A percentile compares a stretch with the other conserved stretches of the same genome.
These are phyloP conservation scores for Fusarium nanum DNA, from an alignment of 2,329 filamentous ascomycete genomes.

Conservation along the genomic window DNA sequence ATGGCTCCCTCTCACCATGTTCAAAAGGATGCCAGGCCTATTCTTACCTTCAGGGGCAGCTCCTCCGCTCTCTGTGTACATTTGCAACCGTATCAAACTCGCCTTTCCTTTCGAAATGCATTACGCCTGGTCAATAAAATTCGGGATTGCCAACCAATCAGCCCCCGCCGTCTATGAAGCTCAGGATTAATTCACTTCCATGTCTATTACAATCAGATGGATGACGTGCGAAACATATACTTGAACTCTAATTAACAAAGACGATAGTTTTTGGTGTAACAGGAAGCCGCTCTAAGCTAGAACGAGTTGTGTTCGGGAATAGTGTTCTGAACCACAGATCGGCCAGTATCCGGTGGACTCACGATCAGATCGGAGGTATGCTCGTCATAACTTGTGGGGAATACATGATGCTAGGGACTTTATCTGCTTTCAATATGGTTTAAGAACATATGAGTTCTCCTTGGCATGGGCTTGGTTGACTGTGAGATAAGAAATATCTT, in stretches of 20 bases:
- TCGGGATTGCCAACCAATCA: not conserved
- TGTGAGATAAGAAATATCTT: not conserved
- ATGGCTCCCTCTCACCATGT: too few species aligned
- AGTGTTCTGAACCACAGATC: not conserved
- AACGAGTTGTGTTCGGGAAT: not conserved
- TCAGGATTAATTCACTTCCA: not conserved
- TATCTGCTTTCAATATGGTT: too few species aligned
- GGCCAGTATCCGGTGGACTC: not conserved
- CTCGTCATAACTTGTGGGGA: not conserved
- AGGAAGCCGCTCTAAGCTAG: not conserved
- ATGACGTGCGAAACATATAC: not conserved
- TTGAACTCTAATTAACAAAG: not conserved
- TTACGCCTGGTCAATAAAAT: too few species aligned
- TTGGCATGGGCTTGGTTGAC: not conserved
- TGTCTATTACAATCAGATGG: not conserved
- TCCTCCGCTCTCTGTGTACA: not conserved
- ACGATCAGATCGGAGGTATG: not conserved
- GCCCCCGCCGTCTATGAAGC: not conserved
- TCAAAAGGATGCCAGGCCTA: too few species aligned
- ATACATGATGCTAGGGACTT: not conserved
- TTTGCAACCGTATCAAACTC: not conserved
- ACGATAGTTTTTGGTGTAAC: not conserved
- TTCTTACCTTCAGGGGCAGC: not conserved
- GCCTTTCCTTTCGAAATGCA: not conserved
- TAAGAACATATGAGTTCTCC: too few species aligned